phyloP scores from a whole-genome alignment of 805 yeast species.

The Candida parachauliodes region DNA sequence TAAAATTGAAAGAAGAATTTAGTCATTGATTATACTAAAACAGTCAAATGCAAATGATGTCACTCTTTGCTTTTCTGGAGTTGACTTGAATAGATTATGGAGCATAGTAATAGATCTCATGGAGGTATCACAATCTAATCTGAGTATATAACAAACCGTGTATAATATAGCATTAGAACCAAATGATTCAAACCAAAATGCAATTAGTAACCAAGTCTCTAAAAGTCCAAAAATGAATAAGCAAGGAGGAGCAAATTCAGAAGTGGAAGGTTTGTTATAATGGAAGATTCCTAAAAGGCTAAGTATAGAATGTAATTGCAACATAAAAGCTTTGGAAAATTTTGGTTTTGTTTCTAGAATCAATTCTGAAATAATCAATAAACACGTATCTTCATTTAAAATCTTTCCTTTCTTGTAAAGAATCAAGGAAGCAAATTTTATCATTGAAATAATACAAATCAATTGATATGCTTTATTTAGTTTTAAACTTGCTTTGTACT shows the following conservation, averaged over 20 bases:
- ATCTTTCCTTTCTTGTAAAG: neutral
- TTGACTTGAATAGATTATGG: neutral
- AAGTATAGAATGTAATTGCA: conserved; percentile 6
- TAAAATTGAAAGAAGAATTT: conserved; percentile 47
- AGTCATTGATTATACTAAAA: conserved; percentile 20
- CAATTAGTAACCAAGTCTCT: conserved; percentile 4
- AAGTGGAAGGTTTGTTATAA: conserved; percentile 1
- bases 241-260: neutral
- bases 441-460: neutral
- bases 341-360: conserved; percentile 5
- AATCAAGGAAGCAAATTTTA: neutral
- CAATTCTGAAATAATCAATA: conserved; percentile 6
- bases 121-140: conserved; percentile 5
- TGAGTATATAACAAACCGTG: conserved; percentile 6
- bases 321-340: neutral
- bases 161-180: conserved; percentile 3
- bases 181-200: conserved; percentile 8
- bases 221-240: conserved; percentile 8
- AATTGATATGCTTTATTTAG: conserved; percentile 2
- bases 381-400: conserved; percentile 7
- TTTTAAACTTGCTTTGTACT: neutral
- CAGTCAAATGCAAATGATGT: conserved; percentile 23
- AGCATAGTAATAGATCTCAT: neutral
- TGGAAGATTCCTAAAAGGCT: conserved; percentile 3
- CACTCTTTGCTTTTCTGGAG: conserved; percentile 12